Base-by-base conservation (phyloP, 108 stramenopile genomes). In the Fragilaria crotonensis region DNA sequence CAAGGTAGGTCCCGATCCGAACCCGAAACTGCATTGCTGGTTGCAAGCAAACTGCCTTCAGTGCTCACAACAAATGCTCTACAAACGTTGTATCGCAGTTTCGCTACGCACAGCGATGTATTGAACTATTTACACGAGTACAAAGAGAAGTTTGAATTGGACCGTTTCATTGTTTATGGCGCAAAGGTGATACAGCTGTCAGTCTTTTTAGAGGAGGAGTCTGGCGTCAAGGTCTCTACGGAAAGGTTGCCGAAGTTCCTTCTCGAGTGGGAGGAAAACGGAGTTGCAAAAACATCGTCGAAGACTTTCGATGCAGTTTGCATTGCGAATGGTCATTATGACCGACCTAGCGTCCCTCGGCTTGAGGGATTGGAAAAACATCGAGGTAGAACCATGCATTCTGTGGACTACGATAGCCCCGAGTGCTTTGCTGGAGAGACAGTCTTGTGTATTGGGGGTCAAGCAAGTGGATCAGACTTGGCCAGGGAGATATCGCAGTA, bases 261-360 rank as follows among this genome's bases (percentile, higher is more conserved):
- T 49, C 29, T 80, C 30, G 59, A 57, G 36, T 75, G 66, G 68
- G 54, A 59, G 51, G 33, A 46, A 46, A 46, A 67, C 66, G 36
- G 49, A 46, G 19, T 23, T 70, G 41, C 52, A 55, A 45, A 79
- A 45, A 25, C 54, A 32, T 45, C 70, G 4, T 52, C 63, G 31
- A 75, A 76, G 59, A 62, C 66, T 18, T 96, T 93, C 60, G 94
- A 97, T 59, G 83, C 73, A 20, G 90, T 97, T 3, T 73, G 72
- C 57, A 67, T 97, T 36, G 89, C 87, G 73, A 97, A 94, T 63
- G 96, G 96, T 17, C 96, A 97, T 61, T 97, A 85, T 65, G 67
- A 77, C 26, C 32, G 41, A 30, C 86, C 94, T 4, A 78, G 76
- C 11, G 44, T 41, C 2, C 91, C 96, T 22, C 9, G 5, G 0